These are phyloP conservation scores for Yamadazyma taylorii DNA, from an alignment of 1,139 yeast genomes.

Conservation along the genomic window DNA sequence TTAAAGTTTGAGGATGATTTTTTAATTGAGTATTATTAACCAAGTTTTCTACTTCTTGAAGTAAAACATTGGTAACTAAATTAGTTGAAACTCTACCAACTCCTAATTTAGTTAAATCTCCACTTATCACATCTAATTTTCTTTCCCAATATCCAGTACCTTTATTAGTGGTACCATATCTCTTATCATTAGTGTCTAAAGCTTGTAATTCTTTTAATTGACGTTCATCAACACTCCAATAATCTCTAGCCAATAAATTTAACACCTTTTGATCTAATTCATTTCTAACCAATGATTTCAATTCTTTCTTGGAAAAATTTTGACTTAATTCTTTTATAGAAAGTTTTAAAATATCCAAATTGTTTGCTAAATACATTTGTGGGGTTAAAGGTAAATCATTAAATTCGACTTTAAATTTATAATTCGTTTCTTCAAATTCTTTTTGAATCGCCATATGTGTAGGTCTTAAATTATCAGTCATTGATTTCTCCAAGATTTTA, in stretches of 20 bases:
- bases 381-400: constrained; percentile 94
- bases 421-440: constrained; percentile 90
- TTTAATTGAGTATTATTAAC: constrained; percentile 72
- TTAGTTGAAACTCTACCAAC: constrained; percentile 88
- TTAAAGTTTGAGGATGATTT: constrained; percentile 81
- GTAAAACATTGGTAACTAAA: constrained; percentile 74
- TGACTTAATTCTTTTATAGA: constrained; percentile 86
- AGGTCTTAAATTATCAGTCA: constrained; percentile 88
- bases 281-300: constrained; percentile 73
- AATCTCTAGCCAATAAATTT: constrained; percentile 83
- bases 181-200: constrained; percentile 31
- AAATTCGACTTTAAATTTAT: constrained; percentile 92
- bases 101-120: constrained; percentile 86
- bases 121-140: constrained; percentile 80
- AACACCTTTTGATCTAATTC: constrained; percentile 87
- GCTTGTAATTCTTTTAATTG: constrained; percentile 53
- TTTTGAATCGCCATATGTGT: constrained; percentile 83
- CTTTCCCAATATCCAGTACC: constrained; percentile 87
- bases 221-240: constrained; percentile 73
- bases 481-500: constrained; percentile 82
- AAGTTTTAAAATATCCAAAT: constrained; percentile 81
- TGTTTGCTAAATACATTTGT: constrained; percentile 88
- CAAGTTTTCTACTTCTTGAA: constrained; percentile 74
- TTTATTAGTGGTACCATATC: constrained; percentile 12
- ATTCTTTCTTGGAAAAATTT: constrained; percentile 78